Conservation (phyloP, 805 yeast species). For the Saccharomycopsis fodiens region DNA sequence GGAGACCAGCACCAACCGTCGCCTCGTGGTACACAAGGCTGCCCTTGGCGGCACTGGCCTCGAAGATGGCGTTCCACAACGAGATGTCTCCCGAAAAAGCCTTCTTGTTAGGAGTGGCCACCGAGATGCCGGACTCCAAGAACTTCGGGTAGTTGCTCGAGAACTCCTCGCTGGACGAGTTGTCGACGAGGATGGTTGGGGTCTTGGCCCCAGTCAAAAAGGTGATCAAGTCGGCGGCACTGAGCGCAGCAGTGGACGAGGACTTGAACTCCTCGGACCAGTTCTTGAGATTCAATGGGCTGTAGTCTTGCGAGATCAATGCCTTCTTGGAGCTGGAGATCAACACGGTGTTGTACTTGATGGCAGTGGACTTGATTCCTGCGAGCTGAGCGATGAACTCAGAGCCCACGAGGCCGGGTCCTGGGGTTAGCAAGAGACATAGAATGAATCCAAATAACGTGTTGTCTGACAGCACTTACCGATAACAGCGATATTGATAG, state of each 20-base stretch:
- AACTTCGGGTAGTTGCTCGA: slow-evolving; percentile 75
- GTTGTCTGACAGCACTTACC: slow-evolving; percentile 32
- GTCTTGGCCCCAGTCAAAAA: slow-evolving; percentile 42
- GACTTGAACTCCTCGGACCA: slow-evolving; percentile 47
- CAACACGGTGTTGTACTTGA: slow-evolving; percentile 69
- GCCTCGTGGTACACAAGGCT: slow-evolving; percentile 96
- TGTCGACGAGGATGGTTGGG: slow-evolving; percentile 86
- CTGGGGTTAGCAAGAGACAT: slow-evolving; percentile 25
- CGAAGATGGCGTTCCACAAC: slow-evolving; percentile 72
- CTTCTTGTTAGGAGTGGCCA: slow-evolving; percentile 98
- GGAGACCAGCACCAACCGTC: slow-evolving; percentile 97
- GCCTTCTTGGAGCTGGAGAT: slow-evolving; percentile 73
- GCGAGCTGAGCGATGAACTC: slow-evolving; percentile 80
- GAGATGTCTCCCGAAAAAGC: slow-evolving; percentile 77
- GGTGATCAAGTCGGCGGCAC: slow-evolving; percentile 49
- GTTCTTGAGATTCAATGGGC: slow-evolving; percentile 55
- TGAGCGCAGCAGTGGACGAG: slow-evolving; percentile 39
- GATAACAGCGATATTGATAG: slow-evolving; percentile 63
- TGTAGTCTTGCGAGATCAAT: slow-evolving; percentile 57
- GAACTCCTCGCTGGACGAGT: slow-evolving; percentile 77
- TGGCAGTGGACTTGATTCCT: slow-evolving; percentile 44
- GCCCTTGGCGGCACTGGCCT: slow-evolving; percentile 43
- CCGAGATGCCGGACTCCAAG: slow-evolving; percentile 70
- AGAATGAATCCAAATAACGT: not conserved
- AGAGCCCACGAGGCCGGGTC: slow-evolving; percentile 93